A percentile compares a stretch with the other conserved stretches of the same genome.
Evolutionary conservation across 1,139 yeast genomes (phyloP).

Genomic region (Hemisphaericaspora lyxosophila): DNA sequence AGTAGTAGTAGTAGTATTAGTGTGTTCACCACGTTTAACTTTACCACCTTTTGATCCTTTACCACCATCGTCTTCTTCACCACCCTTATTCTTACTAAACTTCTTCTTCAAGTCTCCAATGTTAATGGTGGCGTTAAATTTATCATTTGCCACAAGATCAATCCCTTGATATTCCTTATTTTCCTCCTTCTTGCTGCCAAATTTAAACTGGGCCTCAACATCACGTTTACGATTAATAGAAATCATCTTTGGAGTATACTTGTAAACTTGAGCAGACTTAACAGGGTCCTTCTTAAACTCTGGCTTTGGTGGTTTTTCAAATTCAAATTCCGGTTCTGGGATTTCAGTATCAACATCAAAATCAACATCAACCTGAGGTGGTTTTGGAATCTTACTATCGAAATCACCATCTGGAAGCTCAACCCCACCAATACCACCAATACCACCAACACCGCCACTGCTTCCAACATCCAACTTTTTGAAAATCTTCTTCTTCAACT

Average conservation of each 20-base stretch:
- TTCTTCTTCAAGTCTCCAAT: background rate
- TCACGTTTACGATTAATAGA: too few relatives aligned
- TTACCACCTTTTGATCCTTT: background rate
- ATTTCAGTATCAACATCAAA: background rate
- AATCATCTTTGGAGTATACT: too few relatives aligned
- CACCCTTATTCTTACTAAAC: constrained; percentile 3
- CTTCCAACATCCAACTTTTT: background rate
- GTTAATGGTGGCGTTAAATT: background rate
- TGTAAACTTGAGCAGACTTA: too few relatives aligned
- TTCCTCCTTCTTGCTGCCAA: background rate
- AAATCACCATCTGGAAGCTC: too few relatives aligned
- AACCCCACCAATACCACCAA: background rate
- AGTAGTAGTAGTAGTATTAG: too few relatives aligned
- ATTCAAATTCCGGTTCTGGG: too few relatives aligned
- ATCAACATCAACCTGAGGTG: background rate
- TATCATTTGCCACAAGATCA: background rate
- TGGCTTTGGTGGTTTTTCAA: too few relatives aligned
- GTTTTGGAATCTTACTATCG: background rate
- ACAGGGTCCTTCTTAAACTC: too few relatives aligned
- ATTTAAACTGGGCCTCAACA: constrained; percentile 4
- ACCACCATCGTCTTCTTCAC: constrained; percentile 1
- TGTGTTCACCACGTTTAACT: too few relatives aligned
- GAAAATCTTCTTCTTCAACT: constrained; percentile 1
- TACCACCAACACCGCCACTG: background rate
- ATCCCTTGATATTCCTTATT: background rate